Evolutionary conservation across 352 stramenopile genomes (phyloP).

Genomic region (Pythium periplocum): DNA sequence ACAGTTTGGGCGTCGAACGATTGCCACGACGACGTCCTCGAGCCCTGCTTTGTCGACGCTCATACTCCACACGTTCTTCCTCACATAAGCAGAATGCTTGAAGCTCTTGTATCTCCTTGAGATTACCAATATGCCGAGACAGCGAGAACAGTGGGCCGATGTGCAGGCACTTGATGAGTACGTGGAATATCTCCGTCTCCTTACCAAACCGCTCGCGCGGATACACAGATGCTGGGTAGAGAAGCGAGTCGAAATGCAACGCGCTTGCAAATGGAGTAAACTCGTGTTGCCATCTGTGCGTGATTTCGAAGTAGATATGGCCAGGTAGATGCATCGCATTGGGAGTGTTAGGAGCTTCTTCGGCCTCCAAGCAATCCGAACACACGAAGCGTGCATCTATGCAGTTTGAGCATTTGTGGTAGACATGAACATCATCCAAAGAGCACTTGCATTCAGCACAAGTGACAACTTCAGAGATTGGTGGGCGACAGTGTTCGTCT

Average conservation of each 20-base stretch:
- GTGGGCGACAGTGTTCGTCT: too few species aligned
- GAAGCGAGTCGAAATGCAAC: conserved; percentile 31
- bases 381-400: conserved; percentile 47
- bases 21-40: not conserved
- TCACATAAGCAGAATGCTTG: conserved; percentile 60
- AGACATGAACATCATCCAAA: conserved; percentile 29
- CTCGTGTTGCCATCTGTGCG: conserved; percentile 32
- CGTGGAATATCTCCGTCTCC: conserved; percentile 59
- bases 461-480: too few species aligned
- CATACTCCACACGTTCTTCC: conserved; percentile 38
- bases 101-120: conserved; percentile 61
- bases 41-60: conserved; percentile 17
- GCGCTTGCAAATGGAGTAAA: conserved; percentile 19
- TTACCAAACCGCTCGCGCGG: conserved; percentile 41
- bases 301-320: conserved; percentile 63
- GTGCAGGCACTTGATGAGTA: conserved; percentile 61
- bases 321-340: conserved; percentile 50
- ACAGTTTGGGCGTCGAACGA: conserved; percentile 28
- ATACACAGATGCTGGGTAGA: conserved; percentile 52
- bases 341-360: conserved; percentile 45
- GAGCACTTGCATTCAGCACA: too few species aligned
- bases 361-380: conserved; percentile 29
- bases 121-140: conserved; percentile 36
- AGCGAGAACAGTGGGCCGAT: conserved; percentile 57
- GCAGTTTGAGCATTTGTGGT: conserved; percentile 65